Base-by-base conservation (phyloP, 352 stramenopile species). In the Pythium apleroticum region DNA sequence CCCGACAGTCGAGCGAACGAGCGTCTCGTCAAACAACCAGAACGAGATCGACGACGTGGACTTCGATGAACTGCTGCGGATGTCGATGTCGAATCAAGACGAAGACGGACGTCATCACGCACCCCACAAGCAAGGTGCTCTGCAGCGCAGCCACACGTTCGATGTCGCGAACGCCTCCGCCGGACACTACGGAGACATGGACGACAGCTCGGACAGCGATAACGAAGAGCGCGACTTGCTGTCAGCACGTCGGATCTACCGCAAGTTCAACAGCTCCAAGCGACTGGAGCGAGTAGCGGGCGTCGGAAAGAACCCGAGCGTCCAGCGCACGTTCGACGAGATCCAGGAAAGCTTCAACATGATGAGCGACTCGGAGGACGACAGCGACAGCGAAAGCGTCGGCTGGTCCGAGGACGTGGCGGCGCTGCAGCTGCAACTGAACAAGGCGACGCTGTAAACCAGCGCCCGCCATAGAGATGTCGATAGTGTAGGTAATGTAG, bases 271-370 rank as follows among this genome's bases (percentile, higher is more conserved):
- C 22, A 82, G 75, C 73, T 76, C 78, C 15, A 75, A 77, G 30
- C 71, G 83, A 57, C 69, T 89, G 43, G 80, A 69, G 5, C 63
- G 86, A 10, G 74, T 76, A 15, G 74, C 63, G 9, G 73, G 73
- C 24, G 61, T 68, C 14, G 31, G 46, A 33, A 31, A 72, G 48
- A 77, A 85, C 33, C 57, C 77, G 30, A 66, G 50, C 27, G 84
- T 89, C 45, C 78, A 85, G 64, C 80, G 75, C 28, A 83, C 72
- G 19, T 82, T 90, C 22, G 76, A 73, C 30, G 68, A 89, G 57
- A 83, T 90, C 48, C 80, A 90, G 57, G 72, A 80, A 43, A 77
- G 73, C 49, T 76, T 90, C 52, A 68, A 89, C 60, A 70, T 84
- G 69, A 61, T 86, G 48, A 89, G 79, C 22, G 76, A 78, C 45